Evolutionary conservation across 768 basidiomycete species (phyloP).

Genomic region (Leccinum subgranulosum): DNA sequence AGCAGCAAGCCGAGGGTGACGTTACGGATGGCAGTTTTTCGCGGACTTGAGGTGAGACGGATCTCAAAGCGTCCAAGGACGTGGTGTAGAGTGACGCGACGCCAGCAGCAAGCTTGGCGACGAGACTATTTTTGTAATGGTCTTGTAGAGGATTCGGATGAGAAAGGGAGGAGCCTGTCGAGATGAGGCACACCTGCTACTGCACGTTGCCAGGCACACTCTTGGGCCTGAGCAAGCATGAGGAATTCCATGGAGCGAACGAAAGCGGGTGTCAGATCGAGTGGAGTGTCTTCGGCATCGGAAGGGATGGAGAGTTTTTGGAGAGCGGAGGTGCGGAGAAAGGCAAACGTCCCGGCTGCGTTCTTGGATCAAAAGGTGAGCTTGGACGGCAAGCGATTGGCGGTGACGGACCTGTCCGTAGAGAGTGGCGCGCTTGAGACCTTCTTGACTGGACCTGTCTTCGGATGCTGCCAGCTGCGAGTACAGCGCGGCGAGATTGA

Average conservation of each 20-base stretch:
- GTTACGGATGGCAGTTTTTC: conserved; percentile 55
- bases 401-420: conserved; percentile 58
- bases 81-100: conserved; percentile 66
- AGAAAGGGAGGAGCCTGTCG: not conserved
- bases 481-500: conserved; percentile 85
- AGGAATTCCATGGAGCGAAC: conserved; percentile 65
- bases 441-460: conserved; percentile 70
- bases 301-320: conserved; percentile 48
- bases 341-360: conserved; percentile 71
- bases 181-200: conserved; percentile 56
- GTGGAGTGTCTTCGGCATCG: conserved; percentile 51
- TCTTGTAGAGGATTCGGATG: conserved; percentile 32
- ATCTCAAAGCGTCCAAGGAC: conserved; percentile 43
- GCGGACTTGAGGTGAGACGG: conserved; percentile 42
- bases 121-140: conserved; percentile 74
- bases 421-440: conserved; percentile 74
- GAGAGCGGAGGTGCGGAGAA: conserved; percentile 50
- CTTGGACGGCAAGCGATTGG: conserved; percentile 20
- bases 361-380: conserved; percentile 38
- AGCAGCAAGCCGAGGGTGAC: not conserved
- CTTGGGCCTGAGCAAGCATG: conserved; percentile 93
- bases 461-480: conserved; percentile 73
- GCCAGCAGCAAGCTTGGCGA: conserved; percentile 79
- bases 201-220: conserved; percentile 94
- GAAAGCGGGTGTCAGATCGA: conserved; percentile 66